Evolutionary conservation across 495 filamentous ascomycete genomes (phyloP), one percentile per base, ranked within the genome.

Genomic region (Aspergillus steynii): DNA sequence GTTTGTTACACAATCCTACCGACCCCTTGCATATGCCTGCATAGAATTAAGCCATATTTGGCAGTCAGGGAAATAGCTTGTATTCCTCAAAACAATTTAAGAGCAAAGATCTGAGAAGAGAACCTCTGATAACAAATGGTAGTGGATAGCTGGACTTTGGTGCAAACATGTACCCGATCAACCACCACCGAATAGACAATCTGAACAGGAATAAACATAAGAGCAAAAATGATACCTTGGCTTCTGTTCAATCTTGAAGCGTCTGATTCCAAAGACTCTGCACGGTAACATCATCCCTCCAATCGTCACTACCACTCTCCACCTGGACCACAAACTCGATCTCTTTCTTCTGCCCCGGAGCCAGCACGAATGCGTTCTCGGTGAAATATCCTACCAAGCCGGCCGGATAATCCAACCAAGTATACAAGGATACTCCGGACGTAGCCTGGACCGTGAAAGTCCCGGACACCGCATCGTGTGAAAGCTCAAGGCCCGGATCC

Each of bases 231-330:
- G 5, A 1, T 1, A 26, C 28, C 25, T 8, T 20, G 20, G 49
- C 4, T 9, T 1, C 15, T 45, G 1, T 14, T 50, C 27, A 65
- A 37, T 25, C 48, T 60, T 54, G 42, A 52, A 78, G 62, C 3
- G 82, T 86, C 70, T 87, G 83, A 69, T 90, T 80, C 85, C 85
- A 90, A 49, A 90, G 72, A 67, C 87, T 90, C 51, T 73, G 72
- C 53, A 85, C 84, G 3, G 81, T 84, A 4, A 89, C 85, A 29
- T 71, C 75, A 12, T 76, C 48, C 31, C 77, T 67, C 85, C 86
- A 90, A 9, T 74, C 74, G 0, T 77, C 81, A 48, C 68, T 63
- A 12, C 76, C 79, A 5, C 66, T 67, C 67, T 81, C 80, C 1
- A 74, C 80, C 71, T 81, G 81, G 5, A 86, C 68, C 29, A 72